Base-by-base conservation (phyloP, 805 yeast genomes). In the Starmerella sp. region DNA sequence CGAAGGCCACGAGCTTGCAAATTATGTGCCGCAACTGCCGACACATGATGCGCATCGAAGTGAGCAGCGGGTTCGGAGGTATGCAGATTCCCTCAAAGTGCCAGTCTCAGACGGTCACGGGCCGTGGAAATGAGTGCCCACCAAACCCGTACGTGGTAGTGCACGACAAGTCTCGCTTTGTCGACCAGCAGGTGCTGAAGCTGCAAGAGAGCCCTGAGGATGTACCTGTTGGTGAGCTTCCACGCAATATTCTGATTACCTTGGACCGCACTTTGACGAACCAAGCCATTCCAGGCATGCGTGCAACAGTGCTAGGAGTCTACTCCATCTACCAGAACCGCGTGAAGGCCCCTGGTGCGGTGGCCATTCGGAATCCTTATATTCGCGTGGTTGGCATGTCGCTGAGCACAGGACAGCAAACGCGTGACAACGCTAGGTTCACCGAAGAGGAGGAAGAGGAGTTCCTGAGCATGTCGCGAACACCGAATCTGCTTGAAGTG, bases 211-310 rank as follows among this genome's bases (percentile, higher is more conserved):
- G 93, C n/a, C 97, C 97, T 11, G 99, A 93, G 68, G 86, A 86
- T 83, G 97, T 93, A 1, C 99, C 98, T 1, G 95, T 93, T 32
- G 98, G 99, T 62, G 99, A 93, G 72, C 84, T 93, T 88, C 99
- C 99, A 8, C 80, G 99, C 62, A 95, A 93, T 65, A 83, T 93
- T 42, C 66, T 87, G 56, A 75, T 93, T 60, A 85, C 93, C 44
- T 87, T 88, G 36, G 97, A 93, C 68, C 78, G 98, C 58, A 86
- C 86, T 63, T 73, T 93, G 66, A 84, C 96, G 31, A 93, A 93
- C 71, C 81, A 79, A 59, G 89, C 93, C 34, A 85, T 91, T 42
- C 99, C 99, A 0, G 99, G 99, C 30, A 86, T 95, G 0, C 76
- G 97, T 60, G 95, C 95, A 62, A 88, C 95, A 8, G 77, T 91